phyloP scores from a whole-genome alignment of 257 asterid genomes.

The Solanum virginianum region DNA sequence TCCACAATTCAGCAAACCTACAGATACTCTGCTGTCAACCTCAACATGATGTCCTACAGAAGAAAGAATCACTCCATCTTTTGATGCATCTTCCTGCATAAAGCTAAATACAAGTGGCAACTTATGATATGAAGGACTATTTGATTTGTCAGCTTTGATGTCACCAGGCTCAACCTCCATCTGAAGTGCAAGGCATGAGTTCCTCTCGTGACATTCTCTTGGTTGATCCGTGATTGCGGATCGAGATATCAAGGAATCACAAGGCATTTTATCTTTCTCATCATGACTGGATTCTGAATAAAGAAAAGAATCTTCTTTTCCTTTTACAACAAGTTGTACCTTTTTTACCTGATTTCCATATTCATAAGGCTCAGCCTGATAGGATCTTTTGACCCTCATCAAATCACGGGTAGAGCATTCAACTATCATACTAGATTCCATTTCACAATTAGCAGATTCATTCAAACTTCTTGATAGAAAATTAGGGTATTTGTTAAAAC shows the following conservation, averaged over 20 bases:
- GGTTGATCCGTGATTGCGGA: slow-evolving; percentile 15
- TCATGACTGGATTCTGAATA: slow-evolving; percentile 9
- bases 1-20: neutral
- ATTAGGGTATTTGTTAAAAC: neutral
- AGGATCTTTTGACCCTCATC: slow-evolving; percentile 77
- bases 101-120: slow-evolving; percentile 16
- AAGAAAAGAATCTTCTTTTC: slow-evolving; percentile 10
- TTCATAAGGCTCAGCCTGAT: slow-evolving; percentile 35
- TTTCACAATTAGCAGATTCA: slow-evolving; percentile 6
- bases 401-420: slow-evolving; percentile 72
- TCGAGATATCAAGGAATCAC: slow-evolving; percentile 10
- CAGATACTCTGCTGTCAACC: neutral
- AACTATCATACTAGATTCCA: slow-evolving; percentile 21
- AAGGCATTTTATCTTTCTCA: slow-evolving; percentile 11
- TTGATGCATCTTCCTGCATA: slow-evolving; percentile 7
- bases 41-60: neutral
- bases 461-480: neutral
- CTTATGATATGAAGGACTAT: slow-evolving; percentile 12
- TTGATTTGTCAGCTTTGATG: slow-evolving; percentile 6
- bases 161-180: slow-evolving; percentile 13
- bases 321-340: slow-evolving; percentile 1
- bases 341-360: slow-evolving; percentile 14
- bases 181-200: slow-evolving; percentile 6
- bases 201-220: slow-evolving; percentile 15
- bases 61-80: slow-evolving; percentile 1